Evolutionary conservation across 2,329 filamentous ascomycete species (phyloP).

Genomic region (Aspergillus piperis): DNA sequence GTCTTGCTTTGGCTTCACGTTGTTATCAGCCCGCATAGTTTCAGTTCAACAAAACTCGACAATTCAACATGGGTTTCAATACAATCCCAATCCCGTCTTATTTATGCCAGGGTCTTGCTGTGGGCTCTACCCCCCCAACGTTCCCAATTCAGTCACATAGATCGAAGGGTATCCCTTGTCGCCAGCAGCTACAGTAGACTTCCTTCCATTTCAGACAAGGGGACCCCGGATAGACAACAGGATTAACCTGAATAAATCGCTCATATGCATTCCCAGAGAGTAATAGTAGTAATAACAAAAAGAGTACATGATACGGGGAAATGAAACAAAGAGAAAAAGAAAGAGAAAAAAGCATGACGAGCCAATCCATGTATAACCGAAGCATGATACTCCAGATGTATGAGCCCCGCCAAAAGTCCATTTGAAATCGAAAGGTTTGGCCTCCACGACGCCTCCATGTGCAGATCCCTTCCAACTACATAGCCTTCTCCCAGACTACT

Average conservation of each 20-base stretch:
- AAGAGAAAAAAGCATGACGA: slow-evolving; percentile 2
- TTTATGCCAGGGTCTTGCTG: background rate
- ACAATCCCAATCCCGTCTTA: background rate
- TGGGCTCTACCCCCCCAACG: background rate
- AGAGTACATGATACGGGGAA: slow-evolving; percentile 12
- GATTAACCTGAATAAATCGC: slow-evolving; percentile 17
- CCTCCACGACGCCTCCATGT: no score
- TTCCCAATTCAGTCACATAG: background rate
- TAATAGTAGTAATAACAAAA: slow-evolving; percentile 4
- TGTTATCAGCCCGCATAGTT: background rate
- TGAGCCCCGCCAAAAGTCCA: background rate
- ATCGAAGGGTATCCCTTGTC: no score
- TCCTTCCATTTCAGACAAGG: background rate
- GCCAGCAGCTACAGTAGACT: background rate
- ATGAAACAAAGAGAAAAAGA: background rate
- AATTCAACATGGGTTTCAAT: slow-evolving; percentile 1
- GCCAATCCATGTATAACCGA: slow-evolving; percentile 1
- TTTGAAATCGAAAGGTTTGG: background rate
- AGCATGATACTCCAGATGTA: background rate
- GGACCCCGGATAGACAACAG: background rate
- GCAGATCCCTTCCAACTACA: slow-evolving; percentile 3
- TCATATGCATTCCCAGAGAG: slow-evolving; percentile 25
- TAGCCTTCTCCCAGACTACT: slow-evolving; percentile 9
- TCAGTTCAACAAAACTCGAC: background rate
- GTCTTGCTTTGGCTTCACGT: background rate